Conservation (phyloP, 2,329 filamentous ascomycete species). For the Nigrospora osmanthi region DNA sequence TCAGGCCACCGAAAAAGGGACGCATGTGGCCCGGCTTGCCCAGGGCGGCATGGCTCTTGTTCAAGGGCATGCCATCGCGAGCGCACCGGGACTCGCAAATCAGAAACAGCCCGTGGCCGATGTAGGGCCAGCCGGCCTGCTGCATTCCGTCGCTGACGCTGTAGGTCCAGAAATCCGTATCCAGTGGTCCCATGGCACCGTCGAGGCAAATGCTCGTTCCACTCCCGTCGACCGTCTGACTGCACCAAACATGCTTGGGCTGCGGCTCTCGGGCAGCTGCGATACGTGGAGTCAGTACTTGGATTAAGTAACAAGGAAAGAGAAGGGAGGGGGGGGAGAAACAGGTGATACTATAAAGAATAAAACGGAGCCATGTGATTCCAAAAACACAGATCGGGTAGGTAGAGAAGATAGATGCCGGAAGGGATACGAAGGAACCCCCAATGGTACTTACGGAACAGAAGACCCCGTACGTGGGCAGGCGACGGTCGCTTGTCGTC, state of each 20-base stretch:
- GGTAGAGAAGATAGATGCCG: too few relatives aligned
- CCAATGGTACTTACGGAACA: background rate
- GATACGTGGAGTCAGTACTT: too few relatives aligned
- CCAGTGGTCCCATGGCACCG: constrained; percentile 1
- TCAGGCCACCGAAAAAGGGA: constrained; percentile 4
- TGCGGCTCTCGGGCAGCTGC: background rate
- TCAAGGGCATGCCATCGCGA: background rate
- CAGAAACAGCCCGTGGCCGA: constrained; percentile 3
- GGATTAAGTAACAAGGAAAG: too few relatives aligned
- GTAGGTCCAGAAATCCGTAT: background rate
- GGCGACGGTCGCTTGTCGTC: constrained; percentile 3
- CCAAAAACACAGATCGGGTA: too few relatives aligned
- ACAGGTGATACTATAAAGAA: too few relatives aligned
- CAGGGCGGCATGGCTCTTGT: constrained; percentile 5
- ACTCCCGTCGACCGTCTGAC: background rate
- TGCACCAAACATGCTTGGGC: constrained; percentile 5
- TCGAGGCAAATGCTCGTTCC: constrained; percentile 3
- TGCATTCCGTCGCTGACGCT: background rate
- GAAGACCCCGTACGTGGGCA: constrained; percentile 4
- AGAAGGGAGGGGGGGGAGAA: too few relatives aligned
- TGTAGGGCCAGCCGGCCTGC: background rate
- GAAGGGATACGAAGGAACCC: too few relatives aligned
- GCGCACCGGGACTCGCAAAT: background rate
- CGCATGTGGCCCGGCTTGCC: constrained; percentile 7
- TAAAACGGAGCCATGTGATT: too few relatives aligned